Base-by-base conservation (phyloP, 768 basidiomycete genomes). In the Dentipellis sp. region DNA sequence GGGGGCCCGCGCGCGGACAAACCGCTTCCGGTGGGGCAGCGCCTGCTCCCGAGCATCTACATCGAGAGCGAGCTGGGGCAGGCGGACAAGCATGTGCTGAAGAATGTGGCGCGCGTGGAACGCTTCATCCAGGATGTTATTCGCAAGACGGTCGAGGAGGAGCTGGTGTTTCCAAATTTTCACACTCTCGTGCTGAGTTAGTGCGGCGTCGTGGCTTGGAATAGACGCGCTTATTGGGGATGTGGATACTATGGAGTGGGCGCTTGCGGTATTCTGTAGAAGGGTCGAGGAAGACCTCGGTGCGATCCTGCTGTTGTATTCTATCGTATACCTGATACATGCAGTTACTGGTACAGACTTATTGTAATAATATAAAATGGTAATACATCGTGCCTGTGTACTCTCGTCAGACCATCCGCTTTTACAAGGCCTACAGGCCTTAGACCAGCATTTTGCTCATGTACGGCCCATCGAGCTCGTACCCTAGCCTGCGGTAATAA, bases 21-120 rank as follows among this genome's bases (percentile, higher is more conserved):
- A 64, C 84, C 84, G 23, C 72, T 88, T 11, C 88, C 90, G 1
- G 77, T 88, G 6, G 93, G 94, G 0, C 85, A 88, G 62, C 78
- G 93, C 29, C 71, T 99, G 12, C 73, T 99, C 19, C 91, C 91
- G 0, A 81, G 83, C 11, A 91, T 97, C 45, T 80, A 84, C 62
- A 94, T 98, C 69, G 95, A 98, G 71, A 93, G 90, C 65, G 94
- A 97, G 74, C 95, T 98, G 52, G 95, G 95, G 3, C 91, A 97
- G 74, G 75, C 86, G 49, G 94, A 97, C 67, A 95, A 94, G 60
- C 94, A 98, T 73, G 91, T 97, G 10, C 67, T 97, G 60, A 91
- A 94, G 71, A 97, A 98, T 62, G 95, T 97, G 22, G 91, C 91
- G 4, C 83, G 95, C 56, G 89, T 99, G 11, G 95, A 99, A 70